Base-by-base conservation (phyloP, 768 basidiomycete species). In the Mycena vitilis region DNA sequence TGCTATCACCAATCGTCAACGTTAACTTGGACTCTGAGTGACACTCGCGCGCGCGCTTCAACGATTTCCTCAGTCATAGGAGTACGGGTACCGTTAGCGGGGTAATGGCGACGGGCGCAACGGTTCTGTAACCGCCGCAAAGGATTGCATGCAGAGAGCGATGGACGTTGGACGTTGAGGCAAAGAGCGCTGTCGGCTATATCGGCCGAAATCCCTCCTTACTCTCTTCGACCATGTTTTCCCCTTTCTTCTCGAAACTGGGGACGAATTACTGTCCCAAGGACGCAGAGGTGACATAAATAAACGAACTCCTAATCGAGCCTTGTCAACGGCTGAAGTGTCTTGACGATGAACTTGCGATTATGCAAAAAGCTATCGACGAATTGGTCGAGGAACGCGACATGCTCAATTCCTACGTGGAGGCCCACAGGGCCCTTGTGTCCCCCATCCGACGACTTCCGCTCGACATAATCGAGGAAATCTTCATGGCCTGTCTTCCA, bases 401-500 rank as follows among this genome's bases (percentile, higher is more conserved):
- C 38, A 53, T 0, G 4, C 51, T 62, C 12, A 13, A 15, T 18
- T 37, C 60, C 23, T 53, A 62, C 22, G 48, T 60, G 48, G 59
- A 60, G 6, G 47, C 59, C 22, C 59, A 60, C 48, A 60, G 18
- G 11, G 40, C 60, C 22, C 60, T 62, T n/a, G 12, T 25, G 15
- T 62, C 60, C n/a, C 55, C 55, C 22, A 22, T 59, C 4, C 55
- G 67, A 9, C 61, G 61, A 18, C 10, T 68, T 0, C 67, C 67
- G 0, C 42, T 53, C 23, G 67, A 68, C 30, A 38, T 68, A 12
- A 22, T 68, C 18, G 15, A n/a, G 18, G 67, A 58, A 16, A 68
- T 68, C 0, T 67, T 73, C 38, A 15, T 68, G 22, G 65, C 55
- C 12, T 73, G 72, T 44, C 53, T 73, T 2, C 72, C 72, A 7